A percentile compares a stretch with the other conserved stretches of the same genome.
These are phyloP conservation scores for Neonectria punicea DNA, from an alignment of 2,329 filamentous ascomycete genomes.

Conservation along the genomic window DNA sequence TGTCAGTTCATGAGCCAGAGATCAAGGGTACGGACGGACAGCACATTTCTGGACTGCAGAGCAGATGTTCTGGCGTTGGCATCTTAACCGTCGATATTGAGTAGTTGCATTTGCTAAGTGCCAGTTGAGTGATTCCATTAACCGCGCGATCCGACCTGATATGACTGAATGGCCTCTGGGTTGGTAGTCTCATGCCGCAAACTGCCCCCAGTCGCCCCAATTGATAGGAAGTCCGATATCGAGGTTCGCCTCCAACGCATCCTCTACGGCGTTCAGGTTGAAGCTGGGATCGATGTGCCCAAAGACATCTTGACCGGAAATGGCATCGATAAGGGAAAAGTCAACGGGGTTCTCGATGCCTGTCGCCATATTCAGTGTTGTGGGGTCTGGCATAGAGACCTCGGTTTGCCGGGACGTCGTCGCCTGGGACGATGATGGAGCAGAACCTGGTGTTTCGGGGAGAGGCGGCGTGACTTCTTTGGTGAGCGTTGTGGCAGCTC, in stretches of 20 bases:
- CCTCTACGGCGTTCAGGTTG: slow-evolving; percentile 63
- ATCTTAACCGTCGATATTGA: neutral
- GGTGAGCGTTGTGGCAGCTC: slow-evolving; percentile 59
- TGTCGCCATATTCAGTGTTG: slow-evolving; percentile 40
- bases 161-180: neutral
- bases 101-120: neutral
- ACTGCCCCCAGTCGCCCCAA: slow-evolving; percentile 59
- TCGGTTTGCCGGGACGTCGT: slow-evolving; percentile 27
- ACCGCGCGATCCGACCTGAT: neutral
- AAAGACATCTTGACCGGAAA: slow-evolving; percentile 64
- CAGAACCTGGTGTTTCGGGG: slow-evolving; percentile 35
- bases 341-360: slow-evolving; percentile 51
- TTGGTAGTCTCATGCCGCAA: slow-evolving; percentile 40
- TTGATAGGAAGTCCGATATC: slow-evolving; percentile 64
- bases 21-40: neutral
- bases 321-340: slow-evolving; percentile 54
- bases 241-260: slow-evolving; percentile 64
- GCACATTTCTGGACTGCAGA: neutral
- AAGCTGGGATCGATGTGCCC: slow-evolving; percentile 66
- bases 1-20: neutral
- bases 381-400: slow-evolving; percentile 38
- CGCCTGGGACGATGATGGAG: slow-evolving; percentile 22
- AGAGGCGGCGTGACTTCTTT: slow-evolving; percentile 47
- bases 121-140: neutral
- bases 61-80: neutral